Evolutionary conservation across 2,329 filamentous ascomycete species (phyloP), one percentile per base, ranked within the genome.

Genomic region (Aureobasidium sp.): DNA sequence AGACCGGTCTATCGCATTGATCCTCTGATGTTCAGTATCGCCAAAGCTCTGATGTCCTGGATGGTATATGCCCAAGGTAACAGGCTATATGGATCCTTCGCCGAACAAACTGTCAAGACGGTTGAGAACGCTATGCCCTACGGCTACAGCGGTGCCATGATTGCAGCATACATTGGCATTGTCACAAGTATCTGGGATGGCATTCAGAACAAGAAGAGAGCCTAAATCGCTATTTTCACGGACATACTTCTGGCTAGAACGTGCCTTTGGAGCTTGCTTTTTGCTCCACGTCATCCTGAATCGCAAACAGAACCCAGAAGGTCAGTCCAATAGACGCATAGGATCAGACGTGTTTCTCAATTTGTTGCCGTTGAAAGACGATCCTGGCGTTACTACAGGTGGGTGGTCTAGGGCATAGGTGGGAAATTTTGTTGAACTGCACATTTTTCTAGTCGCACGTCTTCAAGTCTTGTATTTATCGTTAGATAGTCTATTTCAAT

Each of bases 21-120:
- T 73, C 92, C 92, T 4, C 78, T 97, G 71, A 89, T 87, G 26
- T 99, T 95, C 77, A 96, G 92, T 78, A 86, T 97, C 62, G 85
- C 85, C 68, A 96, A 96, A 79, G 92, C 88, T 0, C 73, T 97
- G 61, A 75, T 92, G 63, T 86, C 89, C 8, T 96, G 89, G 74
- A 82, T 93, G 37, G 86, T 96, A 20, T 96, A 92, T 72, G 84
- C 82, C 10, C 85, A 87, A 72, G 84, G 83, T 37, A 81, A 83
- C 56, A 84, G 81, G 52, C 82, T 87, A 62, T 79, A 82, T 52
- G 87, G 87, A 36, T 78, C 86, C 59, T 78, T 90, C 63, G 80
- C 83, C 63, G 77, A 80, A 32, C 75, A 78, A 17, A 83, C 84
- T 7, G 85, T 90, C 53, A 76, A 76, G 59, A 80, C 83, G 61